These are phyloP conservation scores for Blastobotrys indianensis DNA, from an alignment of 1,139 yeast genomes.

Conservation along the genomic window DNA sequence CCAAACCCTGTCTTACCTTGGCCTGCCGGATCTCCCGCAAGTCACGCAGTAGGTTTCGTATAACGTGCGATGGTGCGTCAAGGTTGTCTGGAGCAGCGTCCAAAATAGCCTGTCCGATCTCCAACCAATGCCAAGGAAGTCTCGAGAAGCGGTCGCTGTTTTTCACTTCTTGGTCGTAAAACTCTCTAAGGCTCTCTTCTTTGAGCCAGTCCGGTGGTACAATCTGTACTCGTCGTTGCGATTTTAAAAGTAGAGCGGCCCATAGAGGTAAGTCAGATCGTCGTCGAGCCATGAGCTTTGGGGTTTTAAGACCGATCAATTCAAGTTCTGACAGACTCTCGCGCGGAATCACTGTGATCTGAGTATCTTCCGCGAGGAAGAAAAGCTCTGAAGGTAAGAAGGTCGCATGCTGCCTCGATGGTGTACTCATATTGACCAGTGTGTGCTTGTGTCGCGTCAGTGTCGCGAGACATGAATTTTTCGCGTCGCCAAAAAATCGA, in stretches of 20 bases:
- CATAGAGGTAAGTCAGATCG: conserved; percentile 74
- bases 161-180: conserved; percentile 63
- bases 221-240: conserved; percentile 79
- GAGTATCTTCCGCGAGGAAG: conserved; percentile 78
- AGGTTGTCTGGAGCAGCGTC: conserved; percentile 70
- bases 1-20: conserved; percentile 74
- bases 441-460: not conserved
- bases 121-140: conserved; percentile 87
- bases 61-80: conserved; percentile 54
- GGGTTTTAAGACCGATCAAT: conserved; percentile 50
- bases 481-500: not conserved
- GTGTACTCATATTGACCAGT: conserved; percentile 3
- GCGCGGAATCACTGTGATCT: conserved; percentile 66
- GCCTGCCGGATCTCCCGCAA: conserved; percentile 75
- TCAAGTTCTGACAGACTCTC: conserved; percentile 59
- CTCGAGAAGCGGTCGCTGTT: conserved; percentile 56
- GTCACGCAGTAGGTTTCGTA: conserved; percentile 72
- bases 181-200: conserved; percentile 46
- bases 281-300: conserved; percentile 60
- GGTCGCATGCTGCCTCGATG: conserved; percentile 48
- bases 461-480: conserved; percentile 1
- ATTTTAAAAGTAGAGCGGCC: conserved; percentile 77
- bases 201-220: conserved; percentile 88
- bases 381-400: conserved; percentile 74
- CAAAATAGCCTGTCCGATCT: conserved; percentile 62